phyloP scores from a whole-genome alignment of 2,329 filamentous ascomycete species.

The Cladosporium sp. region DNA sequence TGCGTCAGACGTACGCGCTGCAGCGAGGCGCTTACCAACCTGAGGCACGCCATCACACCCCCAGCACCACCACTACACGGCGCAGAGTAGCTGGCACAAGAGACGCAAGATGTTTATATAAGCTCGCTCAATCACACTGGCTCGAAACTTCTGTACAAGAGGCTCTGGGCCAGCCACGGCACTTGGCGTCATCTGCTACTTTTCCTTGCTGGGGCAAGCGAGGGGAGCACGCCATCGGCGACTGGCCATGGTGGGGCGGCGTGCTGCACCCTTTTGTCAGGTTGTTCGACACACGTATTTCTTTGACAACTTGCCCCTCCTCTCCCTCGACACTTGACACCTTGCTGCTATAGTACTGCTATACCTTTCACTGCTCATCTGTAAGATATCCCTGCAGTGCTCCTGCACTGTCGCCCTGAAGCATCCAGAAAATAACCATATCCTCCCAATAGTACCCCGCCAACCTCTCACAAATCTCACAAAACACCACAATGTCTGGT shows the following conservation, averaged over 20 bases:
- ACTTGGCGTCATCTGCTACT: conserved; percentile 1
- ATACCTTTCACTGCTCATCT: neutral
- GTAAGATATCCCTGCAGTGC: neutral
- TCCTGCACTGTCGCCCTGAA: neutral
- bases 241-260: conserved; percentile 4
- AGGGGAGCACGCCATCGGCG: conserved; percentile 9
- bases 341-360: neutral
- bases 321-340: neutral
- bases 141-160: too few relatives aligned
- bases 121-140: too few relatives aligned
- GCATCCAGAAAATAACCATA: neutral
- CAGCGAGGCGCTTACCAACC: too few relatives aligned
- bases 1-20: too few relatives aligned
- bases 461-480: neutral
- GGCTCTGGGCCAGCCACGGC: neutral
- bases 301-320: conserved; percentile 8
- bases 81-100: too few relatives aligned
- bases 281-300: conserved; percentile 7
- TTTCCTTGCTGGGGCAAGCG: conserved; percentile 5
- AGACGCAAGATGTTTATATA: too few relatives aligned
- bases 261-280: conserved; percentile 1
- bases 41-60: too few relatives aligned
- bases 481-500: conserved; percentile 15
- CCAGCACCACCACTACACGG: too few relatives aligned
- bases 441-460: neutral